A percentile compares a stretch with the other conserved stretches of the same genome.
Evolutionary conservation across 2,329 filamentous ascomycete species (phyloP).

Genomic region (Sclerotinia minor): DNA sequence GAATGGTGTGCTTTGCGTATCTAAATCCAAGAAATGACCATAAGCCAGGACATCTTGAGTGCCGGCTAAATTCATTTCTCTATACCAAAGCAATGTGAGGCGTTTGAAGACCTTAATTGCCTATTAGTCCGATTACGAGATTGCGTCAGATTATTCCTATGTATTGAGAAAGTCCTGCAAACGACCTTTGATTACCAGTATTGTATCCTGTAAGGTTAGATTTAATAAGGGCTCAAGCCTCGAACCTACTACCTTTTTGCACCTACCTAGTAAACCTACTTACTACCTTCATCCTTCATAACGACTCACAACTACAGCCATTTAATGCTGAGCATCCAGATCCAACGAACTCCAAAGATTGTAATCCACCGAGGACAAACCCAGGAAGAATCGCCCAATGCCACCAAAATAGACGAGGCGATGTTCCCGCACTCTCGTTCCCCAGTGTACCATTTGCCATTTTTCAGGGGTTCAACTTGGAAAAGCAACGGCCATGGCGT

Average conservation of each 20-base stretch:
- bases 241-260: background rate
- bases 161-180: background rate
- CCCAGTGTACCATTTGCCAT: slow-evolving; percentile 7
- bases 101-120: background rate
- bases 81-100: background rate
- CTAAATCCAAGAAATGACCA: background rate
- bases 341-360: background rate
- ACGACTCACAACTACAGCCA: background rate
- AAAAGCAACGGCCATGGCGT: background rate
- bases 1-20: background rate
- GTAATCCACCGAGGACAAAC: slow-evolving; percentile 8
- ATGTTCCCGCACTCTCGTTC: slow-evolving; percentile 2
- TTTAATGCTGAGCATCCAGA: background rate
- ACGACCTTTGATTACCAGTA: background rate
- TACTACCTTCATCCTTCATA: background rate
- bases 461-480: background rate
- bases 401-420: background rate
- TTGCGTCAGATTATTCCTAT: slow-evolving; percentile 1
- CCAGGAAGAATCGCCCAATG: background rate
- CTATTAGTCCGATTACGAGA: background rate
- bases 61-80: background rate
- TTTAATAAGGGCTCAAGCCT: background rate
- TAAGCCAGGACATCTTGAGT: background rate
- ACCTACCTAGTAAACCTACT: background rate
- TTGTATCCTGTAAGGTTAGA: background rate